Evolutionary conservation across 306 rosid species (phyloP).

Genomic region (Clitoria ternatea): DNA sequence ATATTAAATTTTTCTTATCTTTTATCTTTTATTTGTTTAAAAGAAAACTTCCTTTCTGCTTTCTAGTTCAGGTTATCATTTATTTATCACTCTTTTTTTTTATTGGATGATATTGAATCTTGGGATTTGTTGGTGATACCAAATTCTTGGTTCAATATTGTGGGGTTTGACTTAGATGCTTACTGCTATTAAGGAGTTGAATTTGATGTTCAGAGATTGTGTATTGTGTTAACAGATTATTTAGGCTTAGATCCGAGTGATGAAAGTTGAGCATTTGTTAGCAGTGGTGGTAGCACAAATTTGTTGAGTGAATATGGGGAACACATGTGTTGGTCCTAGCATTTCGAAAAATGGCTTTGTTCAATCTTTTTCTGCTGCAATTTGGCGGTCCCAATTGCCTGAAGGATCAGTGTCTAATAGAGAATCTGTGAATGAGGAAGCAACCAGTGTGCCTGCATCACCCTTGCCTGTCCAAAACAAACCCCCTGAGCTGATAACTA

Average conservation of each 20-base stretch:
- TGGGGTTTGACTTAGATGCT: constrained; percentile 56
- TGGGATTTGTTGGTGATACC: constrained; percentile 17
- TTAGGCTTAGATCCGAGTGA: constrained; percentile 40
- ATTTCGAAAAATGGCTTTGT: constrained; percentile 75
- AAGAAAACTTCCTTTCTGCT: not conserved
- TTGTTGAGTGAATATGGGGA: constrained; percentile 61
- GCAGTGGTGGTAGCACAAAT: constrained; percentile 4
- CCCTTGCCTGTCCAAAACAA: constrained; percentile 73
- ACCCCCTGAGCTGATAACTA: constrained; percentile 85
- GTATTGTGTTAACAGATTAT: constrained; percentile 31
- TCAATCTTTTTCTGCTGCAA: constrained; percentile 88
- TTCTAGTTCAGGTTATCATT: not conserved
- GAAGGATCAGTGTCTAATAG: constrained; percentile 61
- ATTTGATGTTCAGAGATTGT: constrained; percentile 50
- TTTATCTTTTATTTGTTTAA: no score
- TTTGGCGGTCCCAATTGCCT: constrained; percentile 69
- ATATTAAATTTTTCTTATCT: not conserved
- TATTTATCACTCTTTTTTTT: not conserved
- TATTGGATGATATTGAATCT: constrained; percentile 22
- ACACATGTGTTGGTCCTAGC: constrained; percentile 92
- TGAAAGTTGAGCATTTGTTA: constrained; percentile 26
- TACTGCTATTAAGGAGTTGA: constrained; percentile 12
- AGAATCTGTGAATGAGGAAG: constrained; percentile 41
- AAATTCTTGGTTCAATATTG: not conserved
- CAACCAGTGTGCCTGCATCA: constrained; percentile 47